Percentiles rank a stretch among this genome's conserved stretches.
These are phyloP conservation scores for Laguncularia racemosa DNA, from an alignment of 345 rosid species.

Conservation along the genomic window DNA sequence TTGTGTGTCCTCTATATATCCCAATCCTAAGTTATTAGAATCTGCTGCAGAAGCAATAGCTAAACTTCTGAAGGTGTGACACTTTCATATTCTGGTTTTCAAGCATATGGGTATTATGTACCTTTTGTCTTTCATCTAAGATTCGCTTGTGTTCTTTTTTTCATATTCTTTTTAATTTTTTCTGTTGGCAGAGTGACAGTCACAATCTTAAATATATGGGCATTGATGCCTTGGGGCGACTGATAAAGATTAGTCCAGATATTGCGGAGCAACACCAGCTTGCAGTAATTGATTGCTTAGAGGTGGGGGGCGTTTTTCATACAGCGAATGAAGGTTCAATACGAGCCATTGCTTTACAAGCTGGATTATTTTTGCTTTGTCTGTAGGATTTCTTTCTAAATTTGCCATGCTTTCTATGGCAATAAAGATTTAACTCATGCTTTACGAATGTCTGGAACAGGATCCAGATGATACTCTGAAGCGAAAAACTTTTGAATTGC, in stretches of 20 bases:
- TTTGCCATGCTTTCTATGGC: too few species aligned
- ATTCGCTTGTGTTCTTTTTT: background rate
- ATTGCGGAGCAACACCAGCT: conserved; percentile 97
- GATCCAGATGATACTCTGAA: conserved; percentile 98
- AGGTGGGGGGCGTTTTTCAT: conserved; percentile 49
- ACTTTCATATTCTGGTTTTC: background rate
- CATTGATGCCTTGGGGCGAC: conserved; percentile 86
- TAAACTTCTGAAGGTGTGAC: conserved; percentile 77
- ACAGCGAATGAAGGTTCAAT: too few species aligned
- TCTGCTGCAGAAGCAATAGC: conserved; percentile 85
- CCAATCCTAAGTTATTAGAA: conserved; percentile 76
- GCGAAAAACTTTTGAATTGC: conserved; percentile 89
- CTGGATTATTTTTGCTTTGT: too few species aligned
- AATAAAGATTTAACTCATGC: too few species aligned
- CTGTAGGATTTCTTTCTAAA: too few species aligned
- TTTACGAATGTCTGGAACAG: conserved; percentile 30
- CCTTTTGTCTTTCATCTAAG: background rate
- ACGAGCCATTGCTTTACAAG: too few species aligned
- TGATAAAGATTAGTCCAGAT: conserved; percentile 87
- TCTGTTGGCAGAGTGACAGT: conserved; percentile 75
- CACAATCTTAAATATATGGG: conserved; percentile 97
- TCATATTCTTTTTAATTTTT: background rate
- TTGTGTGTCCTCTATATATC: conserved; percentile 82
- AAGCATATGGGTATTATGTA: conserved; percentile 1
- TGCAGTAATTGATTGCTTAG: conserved; percentile 98